Evolutionary conservation across 1,284 basidiomycete species (phyloP), one percentile per base, ranked within the genome.

Genomic region (Vanrija sp.): DNA sequence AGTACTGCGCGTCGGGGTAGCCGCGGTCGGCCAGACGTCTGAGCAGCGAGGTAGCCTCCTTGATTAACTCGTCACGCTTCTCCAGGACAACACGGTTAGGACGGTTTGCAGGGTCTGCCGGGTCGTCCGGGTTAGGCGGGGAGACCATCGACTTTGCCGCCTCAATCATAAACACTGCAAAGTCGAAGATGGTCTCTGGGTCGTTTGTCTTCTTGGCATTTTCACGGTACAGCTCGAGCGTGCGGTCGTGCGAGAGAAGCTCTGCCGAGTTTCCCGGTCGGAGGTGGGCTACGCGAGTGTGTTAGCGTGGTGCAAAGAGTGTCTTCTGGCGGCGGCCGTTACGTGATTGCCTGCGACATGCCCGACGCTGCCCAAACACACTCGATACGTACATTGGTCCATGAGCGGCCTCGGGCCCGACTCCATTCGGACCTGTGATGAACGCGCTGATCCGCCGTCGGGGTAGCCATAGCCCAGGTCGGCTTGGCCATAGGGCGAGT

Each of bases 171-270:
- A 98, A 98, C 15, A 95, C 91, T 50, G 94, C 91, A 66, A 98
- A 95, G 76, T 98, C 95, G 79, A 95, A 98, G 73, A 95, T 95
- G 57, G 97, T 81, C 72, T 96, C 91, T 0, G 95, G 94, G 76
- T 98, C 93, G 79, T 97, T 93, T 0, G 93, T 96, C 80, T 98
- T 98, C 80, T 96, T 97, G 25, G 95, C 95, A 74, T 98, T 98
- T 46, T 88, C 85, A 43, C 96, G 88, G 80, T 98, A 98, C 55
- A 96, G 86, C 75, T 97, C 92, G 58, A 98, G 85, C 3, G 95
- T 98, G 65, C 90, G 90, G 76, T 92, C 90, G 77, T 97, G 91
- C 1, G 90, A 91, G 59, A 98, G 85, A 8, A 98, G 83, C 8
- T 91, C 86, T 3, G 94, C 95, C 67, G 93, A 86, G 54, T 88